Evolutionary conservation across 1,139 yeast genomes (phyloP), one percentile per base, ranked within the genome.

Genomic region (Pichia kudriavzevii): DNA sequence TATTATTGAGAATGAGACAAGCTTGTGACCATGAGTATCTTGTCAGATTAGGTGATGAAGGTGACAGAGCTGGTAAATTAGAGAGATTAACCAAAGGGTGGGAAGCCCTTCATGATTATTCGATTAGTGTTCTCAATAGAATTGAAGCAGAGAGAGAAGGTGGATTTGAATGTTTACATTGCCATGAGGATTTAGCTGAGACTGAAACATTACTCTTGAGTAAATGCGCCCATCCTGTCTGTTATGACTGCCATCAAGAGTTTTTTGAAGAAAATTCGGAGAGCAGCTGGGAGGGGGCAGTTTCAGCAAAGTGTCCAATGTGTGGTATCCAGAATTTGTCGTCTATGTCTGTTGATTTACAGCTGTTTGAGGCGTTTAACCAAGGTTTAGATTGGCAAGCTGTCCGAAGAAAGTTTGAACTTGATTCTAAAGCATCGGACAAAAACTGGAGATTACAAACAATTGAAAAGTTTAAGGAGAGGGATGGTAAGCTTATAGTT

Each of bases 1-100:
- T 88, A 48, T 66, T 91, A 41, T 61, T 88, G 31, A 68, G 97
- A 34, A 65, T 91, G 48, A 69, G 98, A 42, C 97, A 91, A 59
- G 93, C 95, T 2, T 84, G 96, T 53, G 79, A 88, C 49, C 97
- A 91, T 57, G 75, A 79, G 28, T 78, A 72, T 48, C 63, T 91
- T 39, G 91, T 85, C 25, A 72, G 75, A 42, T 64, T 81, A 36
- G 88, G 88, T 14, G 60, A 65, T 22, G 54, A 59, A 20, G 52
- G 50, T 12, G 59, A 60, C 17, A 34, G 52, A 24, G 45, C 40
- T 10, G 34, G 26, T 8, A 43, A 37, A 34, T 36, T 41, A 20
- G 41, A 42, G 2, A 40, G 38, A 22, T 39, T 42, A 25, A 44
- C 42, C 27, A 39, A 44, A 16, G 45, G 45, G n/a, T 45, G 33